These are phyloP conservation scores for Debaryomyces udenii DNA, from an alignment of 1,139 yeast species.

Conservation along the genomic window DNA sequence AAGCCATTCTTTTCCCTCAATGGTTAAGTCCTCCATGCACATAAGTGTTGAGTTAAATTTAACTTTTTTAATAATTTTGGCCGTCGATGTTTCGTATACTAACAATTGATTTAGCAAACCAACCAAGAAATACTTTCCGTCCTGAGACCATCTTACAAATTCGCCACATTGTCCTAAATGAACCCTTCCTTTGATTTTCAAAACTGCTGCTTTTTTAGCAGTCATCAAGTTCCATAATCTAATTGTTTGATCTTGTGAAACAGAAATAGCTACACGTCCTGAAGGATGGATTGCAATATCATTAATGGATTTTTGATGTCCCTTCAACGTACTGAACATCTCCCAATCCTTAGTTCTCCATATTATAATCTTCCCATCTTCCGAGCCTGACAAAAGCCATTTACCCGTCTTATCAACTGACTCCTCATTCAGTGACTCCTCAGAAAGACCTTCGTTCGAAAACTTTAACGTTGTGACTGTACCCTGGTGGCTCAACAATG, in stretches of 20 bases:
- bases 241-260: slow-evolving; percentile 80
- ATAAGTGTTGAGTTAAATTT: slow-evolving; percentile 62
- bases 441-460: slow-evolving; percentile 48
- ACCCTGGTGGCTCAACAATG: slow-evolving; percentile 87
- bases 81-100: slow-evolving; percentile 66
- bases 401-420: slow-evolving; percentile 55
- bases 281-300: slow-evolving; percentile 90
- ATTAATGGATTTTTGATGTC: slow-evolving; percentile 75
- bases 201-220: slow-evolving; percentile 87
- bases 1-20: slow-evolving; percentile 56
- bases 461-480: slow-evolving; percentile 78
- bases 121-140: slow-evolving; percentile 73
- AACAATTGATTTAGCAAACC: slow-evolving; percentile 69
- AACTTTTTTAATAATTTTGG: slow-evolving; percentile 56
- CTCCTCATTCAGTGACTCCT: slow-evolving; percentile 16
- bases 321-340: slow-evolving; percentile 81
- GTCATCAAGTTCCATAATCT: slow-evolving; percentile 97
- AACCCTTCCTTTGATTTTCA: slow-evolving; percentile 71
- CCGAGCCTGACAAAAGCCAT: slow-evolving; percentile 90
- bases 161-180: slow-evolving; percentile 68
- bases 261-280: slow-evolving; percentile 90
- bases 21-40: slow-evolving; percentile 57
- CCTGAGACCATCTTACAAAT: slow-evolving; percentile 62
- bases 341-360: slow-evolving; percentile 99
- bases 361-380: slow-evolving; percentile 84